Evolutionary conservation across 1,284 basidiomycete genomes (phyloP).

Genomic region (Trichosporon ovoides): DNA sequence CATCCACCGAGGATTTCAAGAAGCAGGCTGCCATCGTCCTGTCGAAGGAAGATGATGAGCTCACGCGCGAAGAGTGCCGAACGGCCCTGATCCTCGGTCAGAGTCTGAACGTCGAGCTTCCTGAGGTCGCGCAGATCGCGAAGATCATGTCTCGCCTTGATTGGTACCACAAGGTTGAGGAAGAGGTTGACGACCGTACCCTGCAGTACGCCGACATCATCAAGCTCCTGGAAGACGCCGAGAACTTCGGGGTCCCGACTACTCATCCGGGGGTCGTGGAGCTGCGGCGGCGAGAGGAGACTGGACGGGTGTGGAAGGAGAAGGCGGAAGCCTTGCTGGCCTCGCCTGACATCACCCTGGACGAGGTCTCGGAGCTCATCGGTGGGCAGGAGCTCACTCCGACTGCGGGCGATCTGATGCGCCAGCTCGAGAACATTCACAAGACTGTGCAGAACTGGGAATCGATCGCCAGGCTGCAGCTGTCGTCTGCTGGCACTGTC

Average conservation of each 20-base stretch:
- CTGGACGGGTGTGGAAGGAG: constrained; percentile 29
- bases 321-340: constrained; percentile 24
- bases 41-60: constrained; percentile 28
- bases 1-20: constrained; percentile 36
- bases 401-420: constrained; percentile 29
- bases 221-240: constrained; percentile 33
- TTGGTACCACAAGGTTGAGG: constrained; percentile 42
- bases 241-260: constrained; percentile 29
- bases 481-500: constrained; percentile 23
- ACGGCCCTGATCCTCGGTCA: constrained; percentile 40
- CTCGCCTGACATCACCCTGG: constrained; percentile 24
- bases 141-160: constrained; percentile 37
- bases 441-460: constrained; percentile 39
- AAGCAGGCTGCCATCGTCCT: constrained; percentile 33
- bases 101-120: constrained; percentile 42
- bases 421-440: constrained; percentile 33
- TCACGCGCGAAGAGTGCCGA: constrained; percentile 34
- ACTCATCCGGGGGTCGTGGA: constrained; percentile 32
- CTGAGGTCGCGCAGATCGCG: constrained; percentile 34
- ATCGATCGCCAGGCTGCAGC: constrained; percentile 22
- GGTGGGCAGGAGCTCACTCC: constrained; percentile 32
- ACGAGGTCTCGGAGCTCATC: constrained; percentile 26
- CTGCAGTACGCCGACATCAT: constrained; percentile 40
- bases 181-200: constrained; percentile 43
- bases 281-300: constrained; percentile 26